Percentiles rank a stretch among this genome's conserved stretches.
Evolutionary conservation across 257 asterid species (phyloP).

Genomic region (Solanum clarkiae): DNA sequence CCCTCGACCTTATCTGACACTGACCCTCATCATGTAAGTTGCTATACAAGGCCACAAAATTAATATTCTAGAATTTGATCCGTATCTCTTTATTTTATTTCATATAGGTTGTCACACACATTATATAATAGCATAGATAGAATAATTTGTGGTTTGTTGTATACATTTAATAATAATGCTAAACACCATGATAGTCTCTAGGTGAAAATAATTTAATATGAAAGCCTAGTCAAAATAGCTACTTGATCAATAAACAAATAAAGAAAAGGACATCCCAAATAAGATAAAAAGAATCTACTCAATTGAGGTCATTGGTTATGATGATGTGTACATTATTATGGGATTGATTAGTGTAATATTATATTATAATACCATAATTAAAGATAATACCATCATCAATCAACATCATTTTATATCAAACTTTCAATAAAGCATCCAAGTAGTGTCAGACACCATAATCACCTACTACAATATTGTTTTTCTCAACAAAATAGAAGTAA

Average conservation of each 20-base stretch:
- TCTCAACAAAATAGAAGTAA: background rate
- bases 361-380: background rate
- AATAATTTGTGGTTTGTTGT: background rate
- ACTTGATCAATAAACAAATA: constrained; percentile 8
- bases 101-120: background rate
- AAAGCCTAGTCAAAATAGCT: background rate
- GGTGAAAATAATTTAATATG: background rate
- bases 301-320: constrained; percentile 7
- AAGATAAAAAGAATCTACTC: constrained; percentile 13
- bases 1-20: background rate
- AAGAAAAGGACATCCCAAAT: constrained; percentile 1
- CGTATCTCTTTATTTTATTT: background rate
- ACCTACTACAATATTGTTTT: background rate
- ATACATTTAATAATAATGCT: background rate
- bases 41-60: background rate
- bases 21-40: background rate
- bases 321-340: constrained; percentile 6
- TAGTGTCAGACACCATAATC: background rate
- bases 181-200: background rate
- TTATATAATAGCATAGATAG: background rate
- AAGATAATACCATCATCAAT: background rate
- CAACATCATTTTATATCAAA: background rate
- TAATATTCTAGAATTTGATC: background rate
- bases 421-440: background rate
- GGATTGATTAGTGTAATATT: background rate